phyloP scores from a whole-genome alignment of 768 basidiomycete species.

The Trametes elegans region DNA sequence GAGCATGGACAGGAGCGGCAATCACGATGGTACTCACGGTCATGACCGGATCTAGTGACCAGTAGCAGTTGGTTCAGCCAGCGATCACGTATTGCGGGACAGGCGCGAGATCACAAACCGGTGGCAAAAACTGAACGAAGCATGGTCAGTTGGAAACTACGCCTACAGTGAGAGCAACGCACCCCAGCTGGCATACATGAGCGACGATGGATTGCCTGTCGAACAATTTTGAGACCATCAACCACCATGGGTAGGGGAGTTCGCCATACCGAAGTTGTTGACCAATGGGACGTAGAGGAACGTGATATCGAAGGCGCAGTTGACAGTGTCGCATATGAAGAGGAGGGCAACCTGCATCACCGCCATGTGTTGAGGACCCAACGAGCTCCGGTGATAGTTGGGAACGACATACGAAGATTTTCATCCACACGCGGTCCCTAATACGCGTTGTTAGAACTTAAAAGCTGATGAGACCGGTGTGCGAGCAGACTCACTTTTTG shows the following conservation, averaged over 20 bases:
- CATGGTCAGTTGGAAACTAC: background rate
- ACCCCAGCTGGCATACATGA: slow-evolving; percentile 31
- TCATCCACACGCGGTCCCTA: slow-evolving; percentile 48
- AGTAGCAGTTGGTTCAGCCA: too few relatives aligned
- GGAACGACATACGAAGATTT: slow-evolving; percentile 38
- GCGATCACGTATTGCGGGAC: background rate
- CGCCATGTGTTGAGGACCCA: background rate
- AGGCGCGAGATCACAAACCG: slow-evolving; percentile 26
- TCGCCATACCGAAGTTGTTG: slow-evolving; percentile 40
- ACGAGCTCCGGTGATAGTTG: background rate
- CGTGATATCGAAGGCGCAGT: slow-evolving; percentile 42
- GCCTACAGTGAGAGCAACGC: slow-evolving; percentile 12
- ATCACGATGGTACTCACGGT: slow-evolving; percentile 33
- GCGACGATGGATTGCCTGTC: slow-evolving; percentile 30
- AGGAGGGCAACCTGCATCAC: slow-evolving; percentile 38
- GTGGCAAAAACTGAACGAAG: slow-evolving; percentile 38
- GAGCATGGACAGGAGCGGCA: background rate
- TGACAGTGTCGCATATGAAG: slow-evolving; percentile 48
- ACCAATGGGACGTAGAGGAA: slow-evolving; percentile 50
- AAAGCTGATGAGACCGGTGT: too few relatives aligned
- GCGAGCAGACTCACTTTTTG: slow-evolving; percentile 33
- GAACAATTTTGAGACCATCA: background rate
- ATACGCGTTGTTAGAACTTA: too few relatives aligned
- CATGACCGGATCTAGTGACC: slow-evolving; percentile 46
- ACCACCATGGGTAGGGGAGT: background rate